phyloP scores from a whole-genome alignment of 176 grass and related monocot genomes.

The Melocanna baccifera region DNA sequence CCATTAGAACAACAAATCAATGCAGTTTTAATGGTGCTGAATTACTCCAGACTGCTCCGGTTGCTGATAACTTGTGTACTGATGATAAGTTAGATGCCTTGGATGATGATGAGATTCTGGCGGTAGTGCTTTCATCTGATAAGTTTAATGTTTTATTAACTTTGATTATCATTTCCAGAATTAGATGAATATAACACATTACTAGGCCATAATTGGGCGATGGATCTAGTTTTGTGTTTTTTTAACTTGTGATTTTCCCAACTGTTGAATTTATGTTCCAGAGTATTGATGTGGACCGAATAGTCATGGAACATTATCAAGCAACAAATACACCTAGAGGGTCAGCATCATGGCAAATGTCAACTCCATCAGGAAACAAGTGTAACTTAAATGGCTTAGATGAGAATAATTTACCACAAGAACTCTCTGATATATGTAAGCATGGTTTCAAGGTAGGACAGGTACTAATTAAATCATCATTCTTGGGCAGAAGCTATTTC shows the following conservation, averaged over 20 bases:
- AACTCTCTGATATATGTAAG: slow-evolving; percentile 66
- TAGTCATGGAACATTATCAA: slow-evolving; percentile 95
- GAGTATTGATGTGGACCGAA: slow-evolving; percentile 88
- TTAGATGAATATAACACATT: slow-evolving; percentile 16
- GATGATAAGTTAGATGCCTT: slow-evolving; percentile 56
- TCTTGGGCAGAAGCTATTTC: slow-evolving; percentile 20
- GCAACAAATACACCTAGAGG: slow-evolving; percentile 57
- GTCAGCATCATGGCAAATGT: slow-evolving; percentile 32
- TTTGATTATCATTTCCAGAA: not conserved
- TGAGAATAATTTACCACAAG: slow-evolving; percentile 49
- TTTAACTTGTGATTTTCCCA: not conserved
- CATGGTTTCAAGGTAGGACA: slow-evolving; percentile 66
- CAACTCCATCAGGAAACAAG: slow-evolving; percentile 48
- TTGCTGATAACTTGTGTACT: slow-evolving; percentile 25
- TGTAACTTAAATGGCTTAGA: slow-evolving; percentile 25
- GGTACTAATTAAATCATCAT: slow-evolving; percentile 20
- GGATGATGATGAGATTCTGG: slow-evolving; percentile 79
- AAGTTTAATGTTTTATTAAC: slow-evolving; percentile 5
- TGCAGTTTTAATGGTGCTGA: slow-evolving; percentile 17
- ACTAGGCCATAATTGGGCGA: not conserved
- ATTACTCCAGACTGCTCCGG: slow-evolving; percentile 1
- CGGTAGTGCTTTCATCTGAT: slow-evolving; percentile 42
- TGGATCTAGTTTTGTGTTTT: not conserved
- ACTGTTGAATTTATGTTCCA: slow-evolving; percentile 43
- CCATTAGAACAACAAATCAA: slow-evolving; percentile 19